Evolutionary conservation across 1,284 basidiomycete genomes (phyloP).

Genomic region (Xerocomus amazonicus): DNA sequence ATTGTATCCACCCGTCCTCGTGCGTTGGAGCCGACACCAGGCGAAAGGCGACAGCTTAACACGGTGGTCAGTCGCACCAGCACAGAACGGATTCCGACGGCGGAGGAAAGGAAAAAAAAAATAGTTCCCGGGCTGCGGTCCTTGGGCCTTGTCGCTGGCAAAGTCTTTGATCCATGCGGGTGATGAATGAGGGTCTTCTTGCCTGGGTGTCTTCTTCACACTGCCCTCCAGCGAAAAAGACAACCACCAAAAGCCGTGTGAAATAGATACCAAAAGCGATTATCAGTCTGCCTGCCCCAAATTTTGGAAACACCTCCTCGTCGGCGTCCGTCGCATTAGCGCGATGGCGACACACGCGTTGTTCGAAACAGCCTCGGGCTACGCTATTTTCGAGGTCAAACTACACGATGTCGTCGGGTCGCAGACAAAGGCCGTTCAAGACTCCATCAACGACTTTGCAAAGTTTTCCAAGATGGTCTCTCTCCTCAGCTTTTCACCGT

Average conservation of each 20-base stretch:
- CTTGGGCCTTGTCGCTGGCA: neutral
- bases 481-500: conserved; percentile 90
- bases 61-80: too few species aligned
- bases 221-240: too few species aligned
- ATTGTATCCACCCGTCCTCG: conserved; percentile 1
- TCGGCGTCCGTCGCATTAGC: conserved; percentile 44
- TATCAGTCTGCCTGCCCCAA: neutral
- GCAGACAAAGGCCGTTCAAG: conserved; percentile 79
- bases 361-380: conserved; percentile 94
- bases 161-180: neutral
- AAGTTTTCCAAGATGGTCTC: conserved; percentile 96
- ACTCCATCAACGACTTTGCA: conserved; percentile 81
- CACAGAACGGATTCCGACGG: neutral
- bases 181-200: neutral
- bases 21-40: neutral
- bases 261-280: conserved; percentile 5
- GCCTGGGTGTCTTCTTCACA: too few species aligned
- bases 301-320: conserved; percentile 2
- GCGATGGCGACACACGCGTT: conserved; percentile 82
- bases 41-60: too few species aligned
- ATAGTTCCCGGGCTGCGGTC: neutral
- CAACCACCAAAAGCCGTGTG: conserved; percentile 9
- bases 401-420: conserved; percentile 89
- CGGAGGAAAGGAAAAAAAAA: neutral
- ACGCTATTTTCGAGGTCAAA: conserved; percentile 90